Conservation (phyloP, 192 early-diverging fungal species). For the Allomyces macrogynus region DNA sequence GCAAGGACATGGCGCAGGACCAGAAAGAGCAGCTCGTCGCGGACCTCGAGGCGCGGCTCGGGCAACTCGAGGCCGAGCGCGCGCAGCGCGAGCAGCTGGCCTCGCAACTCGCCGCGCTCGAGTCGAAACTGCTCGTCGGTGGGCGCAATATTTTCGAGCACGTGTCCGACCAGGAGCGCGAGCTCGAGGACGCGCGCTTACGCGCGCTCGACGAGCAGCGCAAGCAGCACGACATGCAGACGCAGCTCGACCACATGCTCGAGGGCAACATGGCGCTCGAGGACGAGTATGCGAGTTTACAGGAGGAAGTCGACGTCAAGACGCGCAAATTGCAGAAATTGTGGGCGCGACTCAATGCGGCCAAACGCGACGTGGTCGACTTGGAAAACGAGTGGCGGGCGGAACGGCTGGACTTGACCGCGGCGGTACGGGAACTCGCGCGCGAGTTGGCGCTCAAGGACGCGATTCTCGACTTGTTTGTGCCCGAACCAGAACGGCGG, state of each 20-base stretch:
- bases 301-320: constrained; percentile 43
- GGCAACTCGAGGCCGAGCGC: constrained; percentile 26
- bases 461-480: constrained; percentile 34
- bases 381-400: constrained; percentile 35
- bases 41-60: constrained; percentile 26
- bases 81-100: constrained; percentile 20
- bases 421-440: constrained; percentile 35
- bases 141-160: constrained; percentile 29
- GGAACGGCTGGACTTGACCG: constrained; percentile 34
- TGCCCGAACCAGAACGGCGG: constrained; percentile 24
- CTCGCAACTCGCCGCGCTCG: constrained; percentile 21
- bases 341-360: constrained; percentile 25
- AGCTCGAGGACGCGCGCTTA: constrained; percentile 20
- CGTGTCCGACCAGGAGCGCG: constrained; percentile 24
- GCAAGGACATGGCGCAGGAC: constrained; percentile 32
- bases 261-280: constrained; percentile 37
- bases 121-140: constrained; percentile 34
- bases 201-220: constrained; percentile 20
- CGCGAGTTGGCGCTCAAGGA: constrained; percentile 30
- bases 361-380: constrained; percentile 33
- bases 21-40: constrained; percentile 28
- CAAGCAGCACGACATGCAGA: constrained; percentile 23
- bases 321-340: constrained; percentile 40
- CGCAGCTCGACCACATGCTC: constrained; percentile 25
- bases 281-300: constrained; percentile 33